phyloP scores from a whole-genome alignment of 2,329 filamentous ascomycete species.

The Sclerotinia trifoliorum region DNA sequence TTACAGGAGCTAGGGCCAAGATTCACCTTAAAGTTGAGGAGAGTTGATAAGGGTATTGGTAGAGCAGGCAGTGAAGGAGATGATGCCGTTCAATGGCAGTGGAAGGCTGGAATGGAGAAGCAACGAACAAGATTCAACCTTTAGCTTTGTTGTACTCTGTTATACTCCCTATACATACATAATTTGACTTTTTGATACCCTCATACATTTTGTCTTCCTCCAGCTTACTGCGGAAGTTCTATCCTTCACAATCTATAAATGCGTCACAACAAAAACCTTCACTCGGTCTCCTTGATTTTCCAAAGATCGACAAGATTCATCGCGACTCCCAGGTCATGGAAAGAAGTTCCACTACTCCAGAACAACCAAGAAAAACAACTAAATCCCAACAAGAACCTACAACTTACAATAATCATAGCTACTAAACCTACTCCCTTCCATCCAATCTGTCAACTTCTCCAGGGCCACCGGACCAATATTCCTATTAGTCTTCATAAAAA shows the following conservation, averaged over 20 bases:
- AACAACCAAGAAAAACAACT: background rate
- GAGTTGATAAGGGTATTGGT: slow-evolving; percentile 86
- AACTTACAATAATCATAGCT: slow-evolving; percentile 4
- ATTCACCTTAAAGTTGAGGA: slow-evolving; percentile 81
- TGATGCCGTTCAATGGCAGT: slow-evolving; percentile 70
- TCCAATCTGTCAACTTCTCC: slow-evolving; percentile 27
- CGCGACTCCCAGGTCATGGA: background rate
- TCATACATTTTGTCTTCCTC: background rate
- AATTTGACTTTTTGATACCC: slow-evolving; percentile 35
- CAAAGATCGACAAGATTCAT: background rate
- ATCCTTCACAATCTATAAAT: too few species aligned
- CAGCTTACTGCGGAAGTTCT: too few species aligned
- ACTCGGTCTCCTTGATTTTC: too few species aligned
- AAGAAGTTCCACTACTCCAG: background rate
- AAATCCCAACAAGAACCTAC: background rate
- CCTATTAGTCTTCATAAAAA: slow-evolving; percentile 37
- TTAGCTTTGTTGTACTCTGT: slow-evolving; percentile 47
- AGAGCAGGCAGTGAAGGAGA: slow-evolving; percentile 59
- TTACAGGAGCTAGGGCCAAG: slow-evolving; percentile 86
- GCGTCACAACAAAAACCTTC: background rate
- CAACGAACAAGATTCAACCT: slow-evolving; percentile 89
- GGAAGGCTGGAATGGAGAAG: slow-evolving; percentile 96
- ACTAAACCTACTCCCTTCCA: background rate
- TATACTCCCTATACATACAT: slow-evolving; percentile 23
- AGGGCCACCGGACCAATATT: slow-evolving; percentile 29